These are phyloP conservation scores for Sclerospora graminicola DNA, from an alignment of 352 stramenopile genomes.

Conservation along the genomic window DNA sequence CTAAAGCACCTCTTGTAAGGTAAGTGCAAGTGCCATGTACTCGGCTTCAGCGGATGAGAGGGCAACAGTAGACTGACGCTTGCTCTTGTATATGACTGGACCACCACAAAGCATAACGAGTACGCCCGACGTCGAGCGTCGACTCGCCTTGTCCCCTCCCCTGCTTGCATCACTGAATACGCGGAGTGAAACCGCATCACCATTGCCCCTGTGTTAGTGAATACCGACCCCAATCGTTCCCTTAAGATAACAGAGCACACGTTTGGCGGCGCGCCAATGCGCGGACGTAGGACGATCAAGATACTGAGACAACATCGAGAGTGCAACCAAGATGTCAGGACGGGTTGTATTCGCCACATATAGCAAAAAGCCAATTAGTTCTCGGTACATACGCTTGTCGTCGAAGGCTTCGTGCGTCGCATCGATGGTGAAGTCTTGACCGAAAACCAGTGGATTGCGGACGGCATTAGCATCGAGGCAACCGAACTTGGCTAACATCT, in stretches of 20 bases:
- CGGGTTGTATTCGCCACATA: conserved; percentile 13
- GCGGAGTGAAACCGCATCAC: background rate
- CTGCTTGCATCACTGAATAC: background rate
- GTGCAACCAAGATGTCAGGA: conserved; percentile 8
- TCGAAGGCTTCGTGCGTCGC: background rate
- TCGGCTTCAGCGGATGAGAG: conserved; percentile 3
- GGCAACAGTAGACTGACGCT: background rate
- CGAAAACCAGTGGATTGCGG: background rate
- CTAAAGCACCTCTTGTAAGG: background rate
- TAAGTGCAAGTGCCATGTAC: conserved; percentile 1
- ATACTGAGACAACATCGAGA: conserved; percentile 2
- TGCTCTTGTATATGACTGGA: conserved; percentile 1
- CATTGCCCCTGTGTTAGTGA: background rate
- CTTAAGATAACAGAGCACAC: conserved; percentile 6
- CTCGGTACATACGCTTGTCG: background rate
- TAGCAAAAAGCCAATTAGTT: conserved; percentile 8
- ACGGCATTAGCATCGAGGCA: too few relatives aligned
- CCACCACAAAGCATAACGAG: background rate
- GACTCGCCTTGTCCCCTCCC: background rate
- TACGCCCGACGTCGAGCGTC: conserved; percentile 3
- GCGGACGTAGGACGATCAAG: conserved; percentile 1
- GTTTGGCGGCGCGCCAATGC: background rate
- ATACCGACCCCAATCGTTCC: conserved; percentile 1
- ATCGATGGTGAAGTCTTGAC: background rate
- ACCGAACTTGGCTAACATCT: too few relatives aligned